Conservation (phyloP, 768 basidiomycete species). For the Roridomyces roridus region DNA sequence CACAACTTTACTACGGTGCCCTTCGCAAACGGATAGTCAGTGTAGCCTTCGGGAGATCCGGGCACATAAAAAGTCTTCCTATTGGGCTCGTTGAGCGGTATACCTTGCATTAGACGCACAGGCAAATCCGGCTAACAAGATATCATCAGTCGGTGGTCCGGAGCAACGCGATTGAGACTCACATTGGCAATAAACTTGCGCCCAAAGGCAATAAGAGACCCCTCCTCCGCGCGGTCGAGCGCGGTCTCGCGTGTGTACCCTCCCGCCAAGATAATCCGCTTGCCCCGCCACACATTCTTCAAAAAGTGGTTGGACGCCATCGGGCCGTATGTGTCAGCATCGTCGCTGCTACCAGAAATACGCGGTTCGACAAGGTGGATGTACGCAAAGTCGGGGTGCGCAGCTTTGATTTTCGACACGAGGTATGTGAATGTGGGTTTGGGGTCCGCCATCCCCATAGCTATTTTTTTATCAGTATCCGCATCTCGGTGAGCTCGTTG, state of each 20-base stretch:
- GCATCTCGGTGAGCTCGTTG: not conserved
- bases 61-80: constrained; percentile 46
- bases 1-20: too few relatives aligned
- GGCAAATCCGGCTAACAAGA: constrained; percentile 50
- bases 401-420: constrained; percentile 44
- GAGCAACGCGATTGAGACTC: not conserved
- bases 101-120: constrained; percentile 38
- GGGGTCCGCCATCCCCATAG: constrained; percentile 50
- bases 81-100: constrained; percentile 41
- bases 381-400: constrained; percentile 48
- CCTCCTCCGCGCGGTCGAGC: constrained; percentile 32
- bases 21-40: constrained; percentile 27
- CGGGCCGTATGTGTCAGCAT: not conserved
- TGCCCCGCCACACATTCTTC: constrained; percentile 36
- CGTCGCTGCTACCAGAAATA: not conserved
- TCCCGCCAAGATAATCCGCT: constrained; percentile 36
- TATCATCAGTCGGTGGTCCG: not conserved
- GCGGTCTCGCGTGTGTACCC: constrained; percentile 39
- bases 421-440: constrained; percentile 51
- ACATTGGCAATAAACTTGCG: constrained; percentile 44
- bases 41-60: constrained; percentile 33
- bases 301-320: constrained; percentile 34
- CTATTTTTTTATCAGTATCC: constrained; percentile 15
- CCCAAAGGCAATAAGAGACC: constrained; percentile 39
- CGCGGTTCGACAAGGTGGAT: constrained; percentile 46